These are phyloP conservation scores for Boletus pseudo-olivaceus DNA, from an alignment of 768 basidiomycete genomes.

Conservation along the genomic window DNA sequence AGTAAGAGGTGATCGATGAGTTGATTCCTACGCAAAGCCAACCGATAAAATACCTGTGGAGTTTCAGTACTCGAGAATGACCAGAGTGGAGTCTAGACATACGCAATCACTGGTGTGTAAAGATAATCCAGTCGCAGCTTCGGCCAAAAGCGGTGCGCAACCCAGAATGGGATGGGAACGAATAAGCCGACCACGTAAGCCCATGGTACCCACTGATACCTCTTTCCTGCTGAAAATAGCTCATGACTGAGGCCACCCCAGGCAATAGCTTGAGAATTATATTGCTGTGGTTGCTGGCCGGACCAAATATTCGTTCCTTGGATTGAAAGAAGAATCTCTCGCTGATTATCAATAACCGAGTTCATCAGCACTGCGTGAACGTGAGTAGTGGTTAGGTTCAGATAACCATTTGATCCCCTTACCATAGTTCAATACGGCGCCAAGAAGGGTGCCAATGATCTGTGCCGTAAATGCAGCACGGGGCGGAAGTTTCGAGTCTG, in stretches of 20 bases:
- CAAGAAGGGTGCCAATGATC: slow-evolving; percentile 32
- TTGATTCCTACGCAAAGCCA: slow-evolving; percentile 53
- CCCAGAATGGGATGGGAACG: slow-evolving; percentile 41
- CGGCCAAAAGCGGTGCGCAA: slow-evolving; percentile 36
- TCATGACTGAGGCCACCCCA: slow-evolving; percentile 41
- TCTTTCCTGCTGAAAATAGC: slow-evolving; percentile 29
- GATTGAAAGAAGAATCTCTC: slow-evolving; percentile 49
- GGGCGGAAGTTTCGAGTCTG: slow-evolving; percentile 57
- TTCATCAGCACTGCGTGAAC: slow-evolving; percentile 45
- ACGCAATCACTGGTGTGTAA: slow-evolving; percentile 35
- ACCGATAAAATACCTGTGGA: slow-evolving; percentile 35
- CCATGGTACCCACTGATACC: slow-evolving; percentile 43
- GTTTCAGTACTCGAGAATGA: slow-evolving; percentile 4
- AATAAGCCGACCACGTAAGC: slow-evolving; percentile 32
- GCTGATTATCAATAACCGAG: slow-evolving; percentile 49
- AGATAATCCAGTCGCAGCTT: slow-evolving; percentile 26
- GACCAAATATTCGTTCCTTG: slow-evolving; percentile 46
- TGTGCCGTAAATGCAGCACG: slow-evolving; percentile 64
- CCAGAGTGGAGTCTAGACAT: neutral
- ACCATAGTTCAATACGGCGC: slow-evolving; percentile 45
- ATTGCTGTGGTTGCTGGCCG: slow-evolving; percentile 30
- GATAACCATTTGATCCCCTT: slow-evolving; percentile 37
- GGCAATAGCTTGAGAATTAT: slow-evolving; percentile 34
- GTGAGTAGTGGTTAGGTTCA: slow-evolving; percentile 44
- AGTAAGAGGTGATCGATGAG: slow-evolving; percentile 45